Base-by-base conservation (phyloP, 2,329 filamentous ascomycete species). In the Alternaria gansuensis region DNA sequence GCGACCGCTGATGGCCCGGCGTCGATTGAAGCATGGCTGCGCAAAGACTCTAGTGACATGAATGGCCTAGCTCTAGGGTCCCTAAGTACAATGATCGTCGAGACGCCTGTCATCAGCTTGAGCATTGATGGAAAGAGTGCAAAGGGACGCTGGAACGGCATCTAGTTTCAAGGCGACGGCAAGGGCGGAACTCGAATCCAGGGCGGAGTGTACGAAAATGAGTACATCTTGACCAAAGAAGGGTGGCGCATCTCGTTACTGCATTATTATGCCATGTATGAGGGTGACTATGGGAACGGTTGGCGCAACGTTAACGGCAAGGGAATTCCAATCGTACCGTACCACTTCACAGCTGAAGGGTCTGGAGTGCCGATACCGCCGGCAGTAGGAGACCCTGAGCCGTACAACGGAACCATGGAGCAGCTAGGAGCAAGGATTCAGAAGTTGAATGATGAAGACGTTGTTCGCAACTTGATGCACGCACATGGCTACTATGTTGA, bases 171-270 rank as follows among this genome's bases (percentile, higher is more conserved):
- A 9, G 69, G 67, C n/a, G 68, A 72, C 40, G 65, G 69, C 0
- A 36, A 51, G 6, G 65, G 67, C 1, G 51, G 34, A 24, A 66
- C 67, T 21, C 54, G 55, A 36, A 66, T 72, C 11, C 64, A 68
- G 43, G 68, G 69, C 13, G 68, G 69, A 4, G 66, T 68, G 17
- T 70, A 70, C 23, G 68, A 71, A 54, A 71, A 72, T 40, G 46
- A 67, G 46, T 71, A 69, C 29, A 43, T 57, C 6, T 29, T 63
- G 6, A 60, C n/a, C 3, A 40, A 59, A 5, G 40, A 11, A 2
- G 52, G 62, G 28, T 71, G 69, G 68, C 56, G 54, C 13, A 61
- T 70, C 24, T 66, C 63, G 13, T 39, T 67, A 6, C 41, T 70
- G 37, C 53, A 63, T 4, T 72, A 70, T 33, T 56, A 71, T 50